Conservation (phyloP, 106 monocot genomes). For the Allium fistulosum region DNA sequence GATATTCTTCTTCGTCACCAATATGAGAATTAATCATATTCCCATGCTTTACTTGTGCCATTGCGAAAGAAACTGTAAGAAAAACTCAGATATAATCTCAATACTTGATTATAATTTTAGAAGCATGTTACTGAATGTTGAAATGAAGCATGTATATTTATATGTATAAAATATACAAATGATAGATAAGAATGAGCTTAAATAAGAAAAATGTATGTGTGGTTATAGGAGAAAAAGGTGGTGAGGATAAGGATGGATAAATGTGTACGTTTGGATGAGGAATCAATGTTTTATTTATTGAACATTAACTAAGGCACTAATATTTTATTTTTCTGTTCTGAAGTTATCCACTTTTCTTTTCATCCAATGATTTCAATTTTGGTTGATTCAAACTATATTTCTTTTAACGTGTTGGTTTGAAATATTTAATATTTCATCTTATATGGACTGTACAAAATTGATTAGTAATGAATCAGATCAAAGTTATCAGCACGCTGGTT, state of each 20-base stretch:
- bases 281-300: neutral
- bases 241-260: conserved; percentile 8
- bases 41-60: conserved; percentile 10
- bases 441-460: no score
- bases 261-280: neutral
- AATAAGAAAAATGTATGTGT: neutral
- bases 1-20: neutral
- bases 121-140: no score
- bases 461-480: no score
- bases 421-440: neutral
- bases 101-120: no score
- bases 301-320: neutral
- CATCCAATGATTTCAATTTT: neutral
- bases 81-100: no score
- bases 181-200: neutral
- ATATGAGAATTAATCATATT: conserved; percentile 11
- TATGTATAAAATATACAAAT: no score
- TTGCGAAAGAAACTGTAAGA: neutral
- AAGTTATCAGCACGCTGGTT: no score
- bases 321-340: neutral
- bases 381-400: neutral
- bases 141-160: no score
- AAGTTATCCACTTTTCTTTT: neutral
- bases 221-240: neutral
- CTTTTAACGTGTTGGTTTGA: neutral